Evolutionary conservation across 2,329 filamentous ascomycete genomes (phyloP).

Genomic region (Exserohilum rostratum): DNA sequence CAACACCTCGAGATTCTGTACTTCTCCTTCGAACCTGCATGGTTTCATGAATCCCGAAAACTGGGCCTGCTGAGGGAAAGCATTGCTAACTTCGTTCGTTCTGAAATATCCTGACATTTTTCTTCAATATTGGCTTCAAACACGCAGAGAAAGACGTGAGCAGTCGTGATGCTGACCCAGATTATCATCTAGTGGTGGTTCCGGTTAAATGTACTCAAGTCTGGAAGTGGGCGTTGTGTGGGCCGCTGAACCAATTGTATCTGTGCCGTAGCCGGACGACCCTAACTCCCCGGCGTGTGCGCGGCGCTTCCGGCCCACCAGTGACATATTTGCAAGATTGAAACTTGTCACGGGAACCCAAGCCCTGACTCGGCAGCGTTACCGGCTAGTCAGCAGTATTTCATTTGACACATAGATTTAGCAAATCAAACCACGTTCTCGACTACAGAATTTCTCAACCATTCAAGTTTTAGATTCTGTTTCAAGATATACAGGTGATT

Average conservation of each 20-base stretch:
- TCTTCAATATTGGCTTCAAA: background rate
- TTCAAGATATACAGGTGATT: background rate
- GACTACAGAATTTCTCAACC: no score
- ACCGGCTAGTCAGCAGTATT: no score
- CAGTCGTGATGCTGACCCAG: background rate
- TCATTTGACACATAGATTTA: background rate
- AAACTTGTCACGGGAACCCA: background rate
- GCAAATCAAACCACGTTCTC: no score
- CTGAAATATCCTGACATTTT: background rate
- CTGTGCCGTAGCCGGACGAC: background rate
- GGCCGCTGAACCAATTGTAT: background rate
- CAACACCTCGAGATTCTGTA: conserved; percentile 12
- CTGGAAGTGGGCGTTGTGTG: background rate
- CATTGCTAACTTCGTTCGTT: background rate
- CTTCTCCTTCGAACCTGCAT: conserved; percentile 17
- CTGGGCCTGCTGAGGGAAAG: background rate
- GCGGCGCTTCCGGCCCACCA: background rate
- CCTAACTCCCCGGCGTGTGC: background rate
- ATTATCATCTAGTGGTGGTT: background rate
- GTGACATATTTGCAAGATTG: background rate
- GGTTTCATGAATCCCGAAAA: conserved; percentile 7
- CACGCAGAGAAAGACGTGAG: background rate
- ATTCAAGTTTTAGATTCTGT: background rate
- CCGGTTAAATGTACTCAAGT: background rate
- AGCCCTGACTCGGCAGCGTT: no score